These are phyloP conservation scores for Teratosphaeria nubilosa DNA, from an alignment of 2,329 filamentous ascomycete species.

Conservation along the genomic window DNA sequence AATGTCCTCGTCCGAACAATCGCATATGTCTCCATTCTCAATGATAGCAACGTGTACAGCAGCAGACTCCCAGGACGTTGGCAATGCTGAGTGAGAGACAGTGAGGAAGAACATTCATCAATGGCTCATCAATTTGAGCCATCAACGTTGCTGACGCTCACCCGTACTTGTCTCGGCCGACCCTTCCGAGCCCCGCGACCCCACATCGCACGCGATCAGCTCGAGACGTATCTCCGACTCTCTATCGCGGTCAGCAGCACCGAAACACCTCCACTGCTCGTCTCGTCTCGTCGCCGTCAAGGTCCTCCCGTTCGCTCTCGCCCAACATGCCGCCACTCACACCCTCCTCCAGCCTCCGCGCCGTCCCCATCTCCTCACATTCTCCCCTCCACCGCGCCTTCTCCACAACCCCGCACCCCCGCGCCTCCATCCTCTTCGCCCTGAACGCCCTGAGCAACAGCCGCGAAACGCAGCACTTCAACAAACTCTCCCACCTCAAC, in stretches of 20 bases:
- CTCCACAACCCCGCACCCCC: slow-evolving; percentile 9
- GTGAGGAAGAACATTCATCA: too few species aligned
- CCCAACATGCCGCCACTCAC: background rate
- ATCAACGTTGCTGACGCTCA: too few species aligned
- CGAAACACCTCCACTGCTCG: background rate
- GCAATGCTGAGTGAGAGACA: too few species aligned
- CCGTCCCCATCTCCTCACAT: background rate
- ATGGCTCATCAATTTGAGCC: too few species aligned
- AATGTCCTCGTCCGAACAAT: too few species aligned
- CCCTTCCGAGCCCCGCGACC: background rate
- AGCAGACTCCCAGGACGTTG: too few species aligned
- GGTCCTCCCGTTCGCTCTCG: background rate
- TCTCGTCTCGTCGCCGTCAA: background rate
- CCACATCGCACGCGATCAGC: background rate
- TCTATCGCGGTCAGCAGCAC: background rate
- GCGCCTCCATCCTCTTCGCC: slow-evolving; percentile 19
- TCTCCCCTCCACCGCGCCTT: slow-evolving; percentile 7
- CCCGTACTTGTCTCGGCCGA: background rate
- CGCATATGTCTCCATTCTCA: too few species aligned
- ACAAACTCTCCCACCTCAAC: slow-evolving; percentile 18
- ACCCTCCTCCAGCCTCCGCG: background rate
- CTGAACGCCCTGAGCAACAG: slow-evolving; percentile 20
- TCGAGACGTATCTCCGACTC: background rate
- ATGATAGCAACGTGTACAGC: too few species aligned
- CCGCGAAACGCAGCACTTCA: slow-evolving; percentile 24